These are phyloP conservation scores for Nannizzia gypsea DNA, from an alignment of 2,329 filamentous ascomycete species.

Conservation along the genomic window DNA sequence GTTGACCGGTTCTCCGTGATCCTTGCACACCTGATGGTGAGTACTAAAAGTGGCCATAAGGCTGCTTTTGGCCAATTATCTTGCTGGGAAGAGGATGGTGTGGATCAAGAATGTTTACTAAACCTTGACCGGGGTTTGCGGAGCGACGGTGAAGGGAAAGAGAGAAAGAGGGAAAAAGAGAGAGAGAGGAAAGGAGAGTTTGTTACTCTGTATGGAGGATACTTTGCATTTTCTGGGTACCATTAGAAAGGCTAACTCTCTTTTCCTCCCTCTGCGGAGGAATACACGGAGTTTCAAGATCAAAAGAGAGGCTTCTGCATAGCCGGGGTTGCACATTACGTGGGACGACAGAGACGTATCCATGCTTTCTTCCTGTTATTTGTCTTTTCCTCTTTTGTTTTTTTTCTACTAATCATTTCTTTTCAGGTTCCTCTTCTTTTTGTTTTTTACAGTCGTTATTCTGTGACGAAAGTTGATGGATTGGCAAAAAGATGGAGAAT, in stretches of 20 bases:
- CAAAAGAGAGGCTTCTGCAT: conserved; percentile 1
- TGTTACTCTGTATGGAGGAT: not conserved
- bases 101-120: conserved; percentile 3
- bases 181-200: not conserved
- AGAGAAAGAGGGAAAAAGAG: not conserved
- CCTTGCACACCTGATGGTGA: conserved; percentile 1
- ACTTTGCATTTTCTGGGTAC: not conserved
- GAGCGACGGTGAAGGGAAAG: not conserved
- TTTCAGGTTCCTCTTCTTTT: not conserved
- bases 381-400: not conserved
- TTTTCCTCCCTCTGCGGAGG: not conserved
- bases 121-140: not conserved
- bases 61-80: not conserved
- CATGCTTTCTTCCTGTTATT: not conserved
- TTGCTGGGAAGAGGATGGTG: not conserved
- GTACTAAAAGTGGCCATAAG: not conserved
- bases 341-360: conserved; percentile 2
- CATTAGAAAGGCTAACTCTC: conserved; percentile 1
- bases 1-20: conserved; percentile 2
- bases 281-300: conserved; percentile 3
- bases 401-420: not conserved
- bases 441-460: not conserved
- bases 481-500: not conserved
- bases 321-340: conserved; percentile 4
- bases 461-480: not conserved